Base-by-base conservation (phyloP, 768 basidiomycete species). In the Mycena leptocephala region DNA sequence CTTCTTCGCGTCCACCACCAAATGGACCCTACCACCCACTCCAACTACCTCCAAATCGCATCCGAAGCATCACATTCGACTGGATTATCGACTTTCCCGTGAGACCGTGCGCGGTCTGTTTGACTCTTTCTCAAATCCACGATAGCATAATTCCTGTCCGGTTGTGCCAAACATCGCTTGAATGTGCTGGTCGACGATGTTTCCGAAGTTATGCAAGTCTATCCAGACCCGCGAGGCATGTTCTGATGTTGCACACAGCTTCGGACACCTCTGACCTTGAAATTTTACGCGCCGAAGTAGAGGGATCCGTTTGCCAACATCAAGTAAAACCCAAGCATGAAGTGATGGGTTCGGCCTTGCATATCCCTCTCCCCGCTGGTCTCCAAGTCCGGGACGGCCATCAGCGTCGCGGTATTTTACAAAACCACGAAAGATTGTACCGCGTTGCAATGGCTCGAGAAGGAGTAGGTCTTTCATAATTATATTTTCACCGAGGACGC, bases 401-500 rank as follows among this genome's bases (percentile, higher is more conserved):
- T 96, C 51, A 85, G 88, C 46, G 89, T 96, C 69, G 87, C 84
- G 33, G 86, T 96, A 73, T 80, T 83, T 28, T 98, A 98, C 83
- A 84, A 87, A 66, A 98, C 97, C 2, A 96, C 95, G 5, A 85
- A 91, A 71, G 87, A 89, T 11, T 93, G 92, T 81, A 93, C 93
- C 1, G 96, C 97, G 0, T 85, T 99, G 18, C 95, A 97, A 73
- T 99, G 96, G 96, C 89, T 98, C 13, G 93, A 91, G 26, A 94
- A 96, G 82, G 92, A 94, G 93, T 95, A 82, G 53, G 7, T 33
- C 14, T 14, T 20, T 16, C 61, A 88, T 83, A 9, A 26, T 32
- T n/a, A 20, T 62, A 56, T 26, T 58, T n/a, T n/a, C n/a, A n/a
- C n/a, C 51, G 53, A 18, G 61, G 68, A 65, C 22, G 51, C 30